Evolutionary conservation across 805 yeast genomes (phyloP).

Genomic region (Saccharomycopsis fibuligera): DNA sequence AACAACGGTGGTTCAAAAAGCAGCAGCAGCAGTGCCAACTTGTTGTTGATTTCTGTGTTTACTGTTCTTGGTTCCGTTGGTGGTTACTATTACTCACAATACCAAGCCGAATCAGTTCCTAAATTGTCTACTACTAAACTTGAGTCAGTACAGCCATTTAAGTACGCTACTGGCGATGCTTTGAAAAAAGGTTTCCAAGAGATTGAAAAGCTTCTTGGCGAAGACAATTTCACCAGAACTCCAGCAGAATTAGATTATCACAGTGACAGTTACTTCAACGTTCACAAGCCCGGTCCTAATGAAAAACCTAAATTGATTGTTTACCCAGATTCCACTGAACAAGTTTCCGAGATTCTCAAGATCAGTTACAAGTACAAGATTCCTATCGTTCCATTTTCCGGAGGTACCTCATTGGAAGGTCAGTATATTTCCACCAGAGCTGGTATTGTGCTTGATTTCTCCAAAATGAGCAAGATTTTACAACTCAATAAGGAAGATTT

Average conservation of each 20-base stretch:
- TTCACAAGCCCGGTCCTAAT: constrained; percentile 56
- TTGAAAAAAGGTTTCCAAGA: constrained; percentile 36
- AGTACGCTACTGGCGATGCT: constrained; percentile 35
- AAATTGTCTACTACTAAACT: constrained; percentile 31
- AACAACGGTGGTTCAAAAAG: no score
- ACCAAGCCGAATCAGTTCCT: not conserved
- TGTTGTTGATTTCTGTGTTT: not conserved
- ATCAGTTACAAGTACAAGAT: constrained; percentile 53
- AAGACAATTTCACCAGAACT: constrained; percentile 28
- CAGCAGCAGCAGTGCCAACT: no score
- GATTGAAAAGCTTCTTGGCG: constrained; percentile 35
- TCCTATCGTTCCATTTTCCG: constrained; percentile 74
- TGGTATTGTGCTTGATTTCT: constrained; percentile 56
- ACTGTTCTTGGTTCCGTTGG: not conserved
- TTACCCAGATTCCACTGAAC: constrained; percentile 59
- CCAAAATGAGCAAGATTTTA: constrained; percentile 52
- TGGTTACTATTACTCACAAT: constrained; percentile 1
- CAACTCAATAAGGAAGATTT: constrained; percentile 55
- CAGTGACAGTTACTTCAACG: constrained; percentile 53
- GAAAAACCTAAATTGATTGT: constrained; percentile 55
- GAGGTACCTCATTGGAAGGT: constrained; percentile 80
- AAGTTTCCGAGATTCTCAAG: constrained; percentile 58
- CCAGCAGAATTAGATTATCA: constrained; percentile 43
- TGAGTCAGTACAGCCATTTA: constrained; percentile 31
- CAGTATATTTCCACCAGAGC: constrained; percentile 66